phyloP scores from a whole-genome alignment of 73 alveolate genomes.

The Durusdinium trenchii region DNA sequence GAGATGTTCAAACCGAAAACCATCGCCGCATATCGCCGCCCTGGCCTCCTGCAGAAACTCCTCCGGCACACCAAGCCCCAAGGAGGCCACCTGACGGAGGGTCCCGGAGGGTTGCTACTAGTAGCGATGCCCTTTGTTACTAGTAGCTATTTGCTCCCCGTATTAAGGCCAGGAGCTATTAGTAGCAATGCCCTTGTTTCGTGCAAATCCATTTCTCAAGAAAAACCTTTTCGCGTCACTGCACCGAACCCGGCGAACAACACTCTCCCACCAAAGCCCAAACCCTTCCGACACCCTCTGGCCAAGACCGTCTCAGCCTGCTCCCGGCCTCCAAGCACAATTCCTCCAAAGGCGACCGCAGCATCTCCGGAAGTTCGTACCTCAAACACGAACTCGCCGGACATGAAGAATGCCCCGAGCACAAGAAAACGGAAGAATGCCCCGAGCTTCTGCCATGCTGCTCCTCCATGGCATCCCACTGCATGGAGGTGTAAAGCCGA shows the following conservation, averaged over 20 bases:
- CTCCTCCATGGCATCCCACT: conserved; percentile 89
- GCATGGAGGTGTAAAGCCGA: conserved; percentile 48
- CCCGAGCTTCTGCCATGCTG: neutral
- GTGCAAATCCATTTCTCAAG: neutral
- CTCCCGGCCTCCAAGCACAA: conserved; percentile 22
- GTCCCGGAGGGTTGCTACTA: no score
- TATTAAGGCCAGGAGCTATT: neutral
- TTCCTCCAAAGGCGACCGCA: conserved; percentile 79
- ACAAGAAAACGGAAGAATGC: no score
- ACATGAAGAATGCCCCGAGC: neutral
- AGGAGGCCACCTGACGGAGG: conserved; percentile 31
- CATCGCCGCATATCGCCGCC: no score
- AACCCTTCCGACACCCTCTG: no score
- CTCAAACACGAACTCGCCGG: neutral
- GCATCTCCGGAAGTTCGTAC: conserved; percentile 64
- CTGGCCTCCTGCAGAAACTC: conserved; percentile 45
- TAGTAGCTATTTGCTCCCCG: neutral
- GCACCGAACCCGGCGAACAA: neutral
- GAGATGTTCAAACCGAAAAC: no score
- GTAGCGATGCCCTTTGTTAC: neutral
- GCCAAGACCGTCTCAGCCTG: neutral
- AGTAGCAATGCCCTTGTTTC: neutral
- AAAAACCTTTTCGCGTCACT: neutral
- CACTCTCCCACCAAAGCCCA: neutral
- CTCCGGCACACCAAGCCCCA: conserved; percentile 29